Conservation (phyloP, 2,329 filamentous ascomycete species). For the Setomelanomma holmii region DNA sequence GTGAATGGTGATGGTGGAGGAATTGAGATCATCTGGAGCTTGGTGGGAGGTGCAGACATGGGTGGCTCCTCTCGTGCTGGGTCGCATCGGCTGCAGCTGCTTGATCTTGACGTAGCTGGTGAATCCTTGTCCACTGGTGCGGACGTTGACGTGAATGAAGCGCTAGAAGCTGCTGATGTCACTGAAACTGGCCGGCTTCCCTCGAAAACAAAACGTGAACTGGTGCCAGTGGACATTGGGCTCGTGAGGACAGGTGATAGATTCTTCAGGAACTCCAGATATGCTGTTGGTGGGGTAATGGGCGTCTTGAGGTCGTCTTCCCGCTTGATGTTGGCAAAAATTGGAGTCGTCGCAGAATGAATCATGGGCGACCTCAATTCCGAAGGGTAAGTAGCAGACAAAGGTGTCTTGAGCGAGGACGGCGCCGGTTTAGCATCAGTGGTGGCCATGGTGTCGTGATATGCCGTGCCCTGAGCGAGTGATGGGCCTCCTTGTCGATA, state of each 20-base stretch:
- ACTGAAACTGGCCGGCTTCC: constrained; percentile 50
- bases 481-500: constrained; percentile 33
- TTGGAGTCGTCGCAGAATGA: constrained; percentile 50
- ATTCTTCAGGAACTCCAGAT: constrained; percentile 90
- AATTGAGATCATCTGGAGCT: constrained; percentile 63
- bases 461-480: constrained; percentile 37
- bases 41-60: constrained; percentile 53
- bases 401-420: constrained; percentile 61
- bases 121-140: constrained; percentile 42
- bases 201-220: constrained; percentile 58
- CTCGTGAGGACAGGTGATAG: constrained; percentile 75
- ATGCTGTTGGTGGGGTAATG: constrained; percentile 88
- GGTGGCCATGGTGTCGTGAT: constrained; percentile 44
- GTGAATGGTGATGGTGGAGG: constrained; percentile 68
- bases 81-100: constrained; percentile 49
- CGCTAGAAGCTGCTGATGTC: constrained; percentile 46
- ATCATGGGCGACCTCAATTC: constrained; percentile 71
- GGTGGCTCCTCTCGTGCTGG: constrained; percentile 46
- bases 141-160: constrained; percentile 46
- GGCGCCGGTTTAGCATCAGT: constrained; percentile 51
- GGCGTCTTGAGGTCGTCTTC: constrained; percentile 76
- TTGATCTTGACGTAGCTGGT: constrained; percentile 46
- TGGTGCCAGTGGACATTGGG: constrained; percentile 66
- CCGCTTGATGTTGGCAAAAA: constrained; percentile 67
- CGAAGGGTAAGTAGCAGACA: constrained; percentile 65